Evolutionary conservation across 1,284 basidiomycete genomes (phyloP).

Genomic region (Lentinula novae-zelandiae): DNA sequence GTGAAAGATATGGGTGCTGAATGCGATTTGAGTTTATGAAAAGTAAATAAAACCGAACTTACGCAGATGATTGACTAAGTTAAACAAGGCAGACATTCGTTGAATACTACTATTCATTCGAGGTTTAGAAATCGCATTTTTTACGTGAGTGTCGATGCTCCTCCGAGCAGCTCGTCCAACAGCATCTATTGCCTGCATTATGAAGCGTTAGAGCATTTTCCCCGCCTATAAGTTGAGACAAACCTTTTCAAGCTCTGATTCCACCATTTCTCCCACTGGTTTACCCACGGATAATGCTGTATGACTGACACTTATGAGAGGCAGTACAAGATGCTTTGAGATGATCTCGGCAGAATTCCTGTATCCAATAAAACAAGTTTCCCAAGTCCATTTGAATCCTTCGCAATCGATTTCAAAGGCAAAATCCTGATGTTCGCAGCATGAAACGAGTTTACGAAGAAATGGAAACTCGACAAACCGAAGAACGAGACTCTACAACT

Average conservation of each 20-base stretch:
- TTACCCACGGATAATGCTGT: slow-evolving; percentile 61
- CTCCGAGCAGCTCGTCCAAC: slow-evolving; percentile 63
- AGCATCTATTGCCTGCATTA: slow-evolving; percentile 59
- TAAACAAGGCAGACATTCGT: slow-evolving; percentile 67
- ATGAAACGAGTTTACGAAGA: neutral
- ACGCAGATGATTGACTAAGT: slow-evolving; percentile 62
- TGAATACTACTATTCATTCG: slow-evolving; percentile 59
- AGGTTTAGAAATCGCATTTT: slow-evolving; percentile 63
- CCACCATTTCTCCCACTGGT: slow-evolving; percentile 47
- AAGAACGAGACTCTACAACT: slow-evolving; percentile 49
- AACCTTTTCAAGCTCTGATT: slow-evolving; percentile 65
- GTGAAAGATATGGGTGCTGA: slow-evolving; percentile 41
- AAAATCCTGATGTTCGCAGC: slow-evolving; percentile 47
- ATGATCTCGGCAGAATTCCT: slow-evolving; percentile 64
- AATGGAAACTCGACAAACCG: slow-evolving; percentile 38
- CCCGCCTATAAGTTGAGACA: neutral
- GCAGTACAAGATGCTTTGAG: slow-evolving; percentile 71
- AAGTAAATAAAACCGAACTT: slow-evolving; percentile 26
- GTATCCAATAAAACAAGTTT: slow-evolving; percentile 59
- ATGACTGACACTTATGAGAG: slow-evolving; percentile 66
- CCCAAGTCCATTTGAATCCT: slow-evolving; percentile 74
- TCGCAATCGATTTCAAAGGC: slow-evolving; percentile 56
- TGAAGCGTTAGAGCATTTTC: neutral
- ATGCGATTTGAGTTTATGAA: slow-evolving; percentile 5
- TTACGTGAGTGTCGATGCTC: slow-evolving; percentile 65